These are phyloP conservation scores for Cucurbita pepo DNA, from an alignment of 306 rosid genomes.

Conservation along the genomic window DNA sequence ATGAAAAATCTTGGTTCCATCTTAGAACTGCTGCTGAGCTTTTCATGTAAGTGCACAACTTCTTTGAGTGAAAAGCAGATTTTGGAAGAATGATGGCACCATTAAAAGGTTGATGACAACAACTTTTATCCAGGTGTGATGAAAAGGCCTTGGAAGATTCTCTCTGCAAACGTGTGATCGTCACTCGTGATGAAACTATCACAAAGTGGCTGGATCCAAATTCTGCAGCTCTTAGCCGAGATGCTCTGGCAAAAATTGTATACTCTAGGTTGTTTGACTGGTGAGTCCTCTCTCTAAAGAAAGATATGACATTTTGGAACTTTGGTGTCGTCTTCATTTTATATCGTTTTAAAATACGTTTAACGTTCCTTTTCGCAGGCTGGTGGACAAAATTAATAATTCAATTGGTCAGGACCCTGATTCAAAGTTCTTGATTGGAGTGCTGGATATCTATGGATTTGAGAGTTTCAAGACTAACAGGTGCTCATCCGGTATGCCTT, in stretches of 20 bases:
- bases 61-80: constrained; percentile 12
- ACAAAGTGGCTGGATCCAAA: constrained; percentile 90
- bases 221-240: constrained; percentile 84
- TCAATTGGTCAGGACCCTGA: constrained; percentile 95
- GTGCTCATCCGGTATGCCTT: constrained; percentile 44
- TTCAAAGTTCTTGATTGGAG: constrained; percentile 78
- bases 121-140: constrained; percentile 66
- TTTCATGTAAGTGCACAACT: constrained; percentile 41
- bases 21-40: constrained; percentile 83
- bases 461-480: constrained; percentile 99
- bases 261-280: constrained; percentile 94
- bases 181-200: constrained; percentile 92
- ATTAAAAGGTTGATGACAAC: constrained; percentile 3
- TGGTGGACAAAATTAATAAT: constrained; percentile 76
- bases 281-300: constrained; percentile 26
- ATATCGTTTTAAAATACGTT: neutral
- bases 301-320: constrained; percentile 6
- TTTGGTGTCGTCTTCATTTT: constrained; percentile 3
- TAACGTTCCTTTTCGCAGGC: constrained; percentile 43
- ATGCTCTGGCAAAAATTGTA: constrained; percentile 88
- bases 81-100: constrained; percentile 9
- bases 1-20: constrained; percentile 78
- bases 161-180: constrained; percentile 96
- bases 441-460: constrained; percentile 97
- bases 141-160: constrained; percentile 88